Conservation (phyloP, 192 early-diverging fungal species). For the Phycomyces blakesleeanus region DNA sequence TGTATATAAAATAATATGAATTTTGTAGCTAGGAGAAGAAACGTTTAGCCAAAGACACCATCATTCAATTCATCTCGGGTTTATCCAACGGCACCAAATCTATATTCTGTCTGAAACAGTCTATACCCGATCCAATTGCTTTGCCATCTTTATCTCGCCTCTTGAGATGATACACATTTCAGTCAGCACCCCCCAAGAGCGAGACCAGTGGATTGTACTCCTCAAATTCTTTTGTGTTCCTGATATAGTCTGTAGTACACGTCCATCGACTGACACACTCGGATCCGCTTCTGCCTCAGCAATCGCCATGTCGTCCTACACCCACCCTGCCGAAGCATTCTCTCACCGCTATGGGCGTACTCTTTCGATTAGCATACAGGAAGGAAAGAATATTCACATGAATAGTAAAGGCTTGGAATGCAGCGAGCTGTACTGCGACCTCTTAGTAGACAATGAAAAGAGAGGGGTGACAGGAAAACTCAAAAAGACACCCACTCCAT, state of each 20-base stretch:
- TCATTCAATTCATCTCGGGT: not conserved
- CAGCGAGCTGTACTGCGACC: conserved; percentile 41
- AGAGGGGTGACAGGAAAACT: conserved; percentile 37
- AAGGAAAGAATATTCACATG: conserved; percentile 14
- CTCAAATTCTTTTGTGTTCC: conserved; percentile 20
- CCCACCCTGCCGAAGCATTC: not conserved
- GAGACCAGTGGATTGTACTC: conserved; percentile 11
- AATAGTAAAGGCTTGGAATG: conserved; percentile 7
- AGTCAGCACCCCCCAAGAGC: conserved; percentile 1
- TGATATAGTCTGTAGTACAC: not conserved
- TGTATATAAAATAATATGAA: not conserved
- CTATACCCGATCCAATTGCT: conserved; percentile 8
- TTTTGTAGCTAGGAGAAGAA: not conserved
- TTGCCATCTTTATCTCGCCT: conserved; percentile 16
- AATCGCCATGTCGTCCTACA: not conserved
- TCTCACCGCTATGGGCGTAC: conserved; percentile 12
- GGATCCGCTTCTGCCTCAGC: not conserved
- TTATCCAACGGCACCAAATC: conserved; percentile 11
- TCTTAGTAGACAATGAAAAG: conserved; percentile 42
- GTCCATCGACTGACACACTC: not conserved
- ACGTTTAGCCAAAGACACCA: not conserved
- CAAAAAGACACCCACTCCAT: conserved; percentile 26
- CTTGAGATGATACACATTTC: conserved; percentile 2
- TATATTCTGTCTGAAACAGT: conserved; percentile 12
- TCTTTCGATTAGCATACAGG: conserved; percentile 6